A percentile compares a stretch with the other conserved stretches of the same genome.
These are phyloP conservation scores for Lithospermum erythrorhizon DNA, from an alignment of 257 asterid genomes.

Conservation along the genomic window DNA sequence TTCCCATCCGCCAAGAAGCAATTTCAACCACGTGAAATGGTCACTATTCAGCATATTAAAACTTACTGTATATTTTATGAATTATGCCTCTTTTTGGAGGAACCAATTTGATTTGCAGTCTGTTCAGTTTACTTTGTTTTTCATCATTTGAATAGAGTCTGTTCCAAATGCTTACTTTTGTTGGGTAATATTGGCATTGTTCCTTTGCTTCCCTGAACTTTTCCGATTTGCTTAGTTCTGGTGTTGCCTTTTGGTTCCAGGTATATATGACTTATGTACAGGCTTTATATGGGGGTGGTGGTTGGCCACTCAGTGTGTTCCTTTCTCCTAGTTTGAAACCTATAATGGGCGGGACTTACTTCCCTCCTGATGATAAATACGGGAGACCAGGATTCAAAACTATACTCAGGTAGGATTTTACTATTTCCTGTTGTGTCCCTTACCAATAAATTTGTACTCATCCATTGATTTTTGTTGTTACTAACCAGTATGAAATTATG, in stretches of 20 bases:
- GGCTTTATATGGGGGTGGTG: slow-evolving; percentile 91
- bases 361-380: slow-evolving; percentile 84
- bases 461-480: not conserved
- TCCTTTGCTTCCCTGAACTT: not conserved
- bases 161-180: not conserved
- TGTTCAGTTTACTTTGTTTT: no score
- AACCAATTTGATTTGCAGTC: no score
- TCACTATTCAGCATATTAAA: not conserved
- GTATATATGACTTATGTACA: slow-evolving; percentile 97
- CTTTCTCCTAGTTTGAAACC: slow-evolving; percentile 95
- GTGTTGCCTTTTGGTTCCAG: slow-evolving; percentile 20
- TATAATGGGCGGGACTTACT: slow-evolving; percentile 96
- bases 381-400: slow-evolving; percentile 98
- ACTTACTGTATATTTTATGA: no score
- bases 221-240: not conserved
- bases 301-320: slow-evolving; percentile 90
- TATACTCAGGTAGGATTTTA: slow-evolving; percentile 42
- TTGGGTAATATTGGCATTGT: not conserved
- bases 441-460: not conserved
- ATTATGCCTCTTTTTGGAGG: no score
- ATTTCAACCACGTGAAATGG: not conserved
- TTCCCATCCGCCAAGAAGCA: not conserved
- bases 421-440: not conserved
- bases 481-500: not conserved
- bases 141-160: not conserved